Percentiles rank a stretch among this genome's conserved stretches.
Evolutionary conservation across 148 eudicot genomes (phyloP).

Genomic region (Gaultheria prostrata): DNA sequence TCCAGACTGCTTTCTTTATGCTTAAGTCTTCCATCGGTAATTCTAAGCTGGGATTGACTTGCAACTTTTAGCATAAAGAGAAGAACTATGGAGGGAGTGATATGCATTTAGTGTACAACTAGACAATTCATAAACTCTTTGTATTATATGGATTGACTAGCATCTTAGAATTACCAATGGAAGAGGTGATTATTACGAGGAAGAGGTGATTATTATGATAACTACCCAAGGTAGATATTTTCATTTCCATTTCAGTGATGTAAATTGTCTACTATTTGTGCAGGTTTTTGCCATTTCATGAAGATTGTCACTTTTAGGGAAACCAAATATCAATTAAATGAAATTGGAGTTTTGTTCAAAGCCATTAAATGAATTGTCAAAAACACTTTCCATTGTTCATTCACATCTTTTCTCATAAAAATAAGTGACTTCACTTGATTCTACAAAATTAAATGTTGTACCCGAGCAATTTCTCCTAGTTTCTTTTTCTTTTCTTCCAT

Average conservation of each 20-base stretch:
- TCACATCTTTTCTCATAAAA: not conserved
- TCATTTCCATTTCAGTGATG: constrained; percentile 3
- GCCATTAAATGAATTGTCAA: not conserved
- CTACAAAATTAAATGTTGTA: not conserved
- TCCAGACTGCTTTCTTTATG: not conserved
- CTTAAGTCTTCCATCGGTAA: not conserved
- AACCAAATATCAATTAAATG: not conserved
- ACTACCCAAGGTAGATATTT: not conserved
- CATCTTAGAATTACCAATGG: too few species aligned
- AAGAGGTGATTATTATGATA: not conserved
- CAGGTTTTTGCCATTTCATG: not conserved
- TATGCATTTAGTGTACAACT: not conserved
- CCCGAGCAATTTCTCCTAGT: not conserved
- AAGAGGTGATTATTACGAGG: not conserved
- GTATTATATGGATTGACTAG: not conserved
- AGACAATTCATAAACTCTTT: not conserved
- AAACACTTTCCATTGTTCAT: not conserved
- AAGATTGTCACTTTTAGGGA: not conserved
- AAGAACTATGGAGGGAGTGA: not conserved
- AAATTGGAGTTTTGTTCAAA: not conserved
- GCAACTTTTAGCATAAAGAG: not conserved
- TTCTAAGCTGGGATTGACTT: not conserved
- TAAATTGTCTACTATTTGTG: not conserved
- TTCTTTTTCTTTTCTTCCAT: not conserved
- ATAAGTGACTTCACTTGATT: not conserved